phyloP scores from a whole-genome alignment of 116 monocot species.

The Dioscorea cayenensis region DNA sequence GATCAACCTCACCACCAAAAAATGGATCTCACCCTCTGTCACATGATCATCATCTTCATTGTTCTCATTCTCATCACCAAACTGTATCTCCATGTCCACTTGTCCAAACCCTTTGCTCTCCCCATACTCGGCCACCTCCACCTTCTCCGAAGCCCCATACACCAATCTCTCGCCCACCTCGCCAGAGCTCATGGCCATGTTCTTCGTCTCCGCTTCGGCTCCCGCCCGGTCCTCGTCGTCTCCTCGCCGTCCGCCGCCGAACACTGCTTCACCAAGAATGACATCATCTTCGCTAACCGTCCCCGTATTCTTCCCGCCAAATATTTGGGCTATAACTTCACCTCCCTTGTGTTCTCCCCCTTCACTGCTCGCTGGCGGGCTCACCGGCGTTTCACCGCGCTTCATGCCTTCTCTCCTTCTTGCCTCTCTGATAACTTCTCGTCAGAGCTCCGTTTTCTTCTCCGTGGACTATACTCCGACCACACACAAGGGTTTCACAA shows the following conservation, averaged over 20 bases:
- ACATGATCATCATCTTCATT: neutral
- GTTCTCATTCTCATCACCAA: neutral
- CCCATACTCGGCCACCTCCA: constrained; percentile 49
- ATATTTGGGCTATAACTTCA: constrained; percentile 23
- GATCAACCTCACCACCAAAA: too few species aligned
- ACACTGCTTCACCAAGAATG: constrained; percentile 44
- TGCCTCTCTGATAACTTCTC: constrained; percentile 14
- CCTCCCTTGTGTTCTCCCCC: constrained; percentile 13
- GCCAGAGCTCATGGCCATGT: constrained; percentile 25
- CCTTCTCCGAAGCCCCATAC: constrained; percentile 33
- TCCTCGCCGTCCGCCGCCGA: constrained; percentile 29
- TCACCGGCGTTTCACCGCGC: constrained; percentile 36
- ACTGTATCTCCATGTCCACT: constrained; percentile 9
- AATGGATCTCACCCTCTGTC: too few species aligned
- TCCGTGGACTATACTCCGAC: neutral
- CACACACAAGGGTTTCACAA: neutral
- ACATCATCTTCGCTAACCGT: constrained; percentile 52
- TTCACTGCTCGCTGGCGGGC: constrained; percentile 49
- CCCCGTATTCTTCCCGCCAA: constrained; percentile 21
- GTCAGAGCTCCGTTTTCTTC: constrained; percentile 23
- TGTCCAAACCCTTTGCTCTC: constrained; percentile 14
- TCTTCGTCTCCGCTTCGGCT: constrained; percentile 39
- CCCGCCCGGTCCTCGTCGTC: constrained; percentile 34
- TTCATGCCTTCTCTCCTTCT: constrained; percentile 27
- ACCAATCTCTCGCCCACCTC: constrained; percentile 26